A percentile compares a stretch with the other conserved stretches of the same genome.
Evolutionary conservation across 176 grass and related monocot genomes (phyloP).

Genomic region (Saccharum officinarum): DNA sequence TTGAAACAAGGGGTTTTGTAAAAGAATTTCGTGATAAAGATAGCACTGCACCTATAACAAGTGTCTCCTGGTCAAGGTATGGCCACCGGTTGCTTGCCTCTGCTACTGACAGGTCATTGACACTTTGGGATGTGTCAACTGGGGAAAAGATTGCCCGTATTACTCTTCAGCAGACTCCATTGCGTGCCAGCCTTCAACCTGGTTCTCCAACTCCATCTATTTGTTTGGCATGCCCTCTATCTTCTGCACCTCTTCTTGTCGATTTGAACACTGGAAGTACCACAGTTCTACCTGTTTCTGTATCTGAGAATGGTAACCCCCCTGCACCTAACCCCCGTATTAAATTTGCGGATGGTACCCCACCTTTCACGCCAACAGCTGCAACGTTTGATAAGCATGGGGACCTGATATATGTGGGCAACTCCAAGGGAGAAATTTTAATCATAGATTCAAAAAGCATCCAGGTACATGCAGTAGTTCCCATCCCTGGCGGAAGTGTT

Average conservation of each 20-base stretch:
- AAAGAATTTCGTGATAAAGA: conserved; percentile 90
- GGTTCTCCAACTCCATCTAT: conserved; percentile 59
- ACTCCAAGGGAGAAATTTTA: conserved; percentile 94
- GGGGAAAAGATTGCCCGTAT: conserved; percentile 77
- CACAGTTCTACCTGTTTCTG: conserved; percentile 81
- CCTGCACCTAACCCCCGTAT: conserved; percentile 61
- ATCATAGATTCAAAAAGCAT: conserved; percentile 79
- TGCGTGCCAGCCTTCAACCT: conserved; percentile 82
- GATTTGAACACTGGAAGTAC: conserved; percentile 80
- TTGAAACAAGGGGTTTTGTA: conserved; percentile 94
- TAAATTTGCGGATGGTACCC: conserved; percentile 91
- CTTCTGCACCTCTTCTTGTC: conserved; percentile 93
- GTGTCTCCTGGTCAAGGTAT: conserved; percentile 87
- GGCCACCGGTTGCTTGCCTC: conserved; percentile 94
- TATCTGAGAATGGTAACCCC: conserved; percentile 56
- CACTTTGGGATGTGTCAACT: conserved; percentile 84
- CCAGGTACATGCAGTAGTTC: conserved; percentile 71
- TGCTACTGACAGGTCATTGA: conserved; percentile 93
- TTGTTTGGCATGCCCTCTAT: conserved; percentile 94
- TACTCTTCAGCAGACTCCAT: conserved; percentile 94
- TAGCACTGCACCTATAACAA: conserved; percentile 89
- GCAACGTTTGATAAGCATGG: conserved; percentile 89
- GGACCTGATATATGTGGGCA: conserved; percentile 92
- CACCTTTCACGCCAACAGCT: conserved; percentile 93
- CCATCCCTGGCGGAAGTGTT: conserved; percentile 69